A percentile compares a stretch with the other conserved stretches of the same genome.
Conservation (phyloP, 2,329 filamentous ascomycete genomes). For the Alternaria triticina region DNA sequence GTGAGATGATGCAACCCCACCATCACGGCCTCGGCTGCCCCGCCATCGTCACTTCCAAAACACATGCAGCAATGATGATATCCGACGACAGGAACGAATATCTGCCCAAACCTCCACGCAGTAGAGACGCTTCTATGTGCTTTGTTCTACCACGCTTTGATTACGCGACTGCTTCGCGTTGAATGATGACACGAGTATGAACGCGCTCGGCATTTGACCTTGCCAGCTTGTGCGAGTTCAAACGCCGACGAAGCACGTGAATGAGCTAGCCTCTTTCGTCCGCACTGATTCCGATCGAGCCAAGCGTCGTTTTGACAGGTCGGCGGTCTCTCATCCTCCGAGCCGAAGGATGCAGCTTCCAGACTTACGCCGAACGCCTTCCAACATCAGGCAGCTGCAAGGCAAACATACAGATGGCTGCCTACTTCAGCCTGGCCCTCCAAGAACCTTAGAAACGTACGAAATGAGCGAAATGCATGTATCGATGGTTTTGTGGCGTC, state of each 20-base stretch:
- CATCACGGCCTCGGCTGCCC: conserved; percentile 5
- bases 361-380: neutral
- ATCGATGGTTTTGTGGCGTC: neutral
- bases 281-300: neutral
- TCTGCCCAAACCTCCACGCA: neutral
- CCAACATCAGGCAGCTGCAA: conserved; percentile 3
- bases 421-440: neutral
- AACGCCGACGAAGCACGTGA: conserved; percentile 20
- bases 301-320: neutral
- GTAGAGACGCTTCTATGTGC: neutral
- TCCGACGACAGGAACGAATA: rapidly evolving
- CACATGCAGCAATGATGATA: neutral
- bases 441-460: no score
- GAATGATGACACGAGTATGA: neutral
- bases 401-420: neutral
- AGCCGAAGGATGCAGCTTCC: conserved; percentile 2
- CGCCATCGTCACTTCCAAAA: conserved; percentile 5
- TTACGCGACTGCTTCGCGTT: neutral
- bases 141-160: neutral
- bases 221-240: conserved; percentile 1
- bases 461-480: neutral
- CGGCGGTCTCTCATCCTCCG: neutral
- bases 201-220: conserved; percentile 11
- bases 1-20: conserved; percentile 8
- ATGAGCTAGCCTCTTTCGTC: neutral